Evolutionary conservation across 2,329 filamentous ascomycete species (phyloP), one percentile per base, ranked within the genome.

Genomic region (Phoma herbarum): DNA sequence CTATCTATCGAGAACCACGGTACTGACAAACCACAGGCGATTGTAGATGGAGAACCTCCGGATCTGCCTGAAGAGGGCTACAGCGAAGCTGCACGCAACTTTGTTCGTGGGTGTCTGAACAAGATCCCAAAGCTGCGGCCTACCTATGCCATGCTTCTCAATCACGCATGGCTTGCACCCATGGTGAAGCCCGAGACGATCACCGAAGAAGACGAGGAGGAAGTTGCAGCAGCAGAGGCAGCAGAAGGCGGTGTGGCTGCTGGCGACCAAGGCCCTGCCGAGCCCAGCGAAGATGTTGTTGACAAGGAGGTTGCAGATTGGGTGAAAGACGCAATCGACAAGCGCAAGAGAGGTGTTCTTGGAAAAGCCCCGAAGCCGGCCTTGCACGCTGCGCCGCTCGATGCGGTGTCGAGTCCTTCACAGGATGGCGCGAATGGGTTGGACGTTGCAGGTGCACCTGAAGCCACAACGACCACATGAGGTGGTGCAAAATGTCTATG

Each of bases 21-120:
- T 20, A 18, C 57, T 62, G 16, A 64, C 45, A 26, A 14, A 11
- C 18, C 26, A 16, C 42, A 99, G 95, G 95, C 95, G 55, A 99
- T 99, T 74, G 95, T 99, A 33, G 92, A 98, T 75, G 95, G 95
- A 49, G 93, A 97, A n/a, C 92, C 95, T 14, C 95, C 95, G 11
- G 88, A 90, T 71, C 86, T 99, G 29, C 95, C 95, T 0, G 82
- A 84, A 5, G 86, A 90, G 55, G 88, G 86, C 25, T 99, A 91
- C 76, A 95, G 93, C 0, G 85, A 90, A 55, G 84, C 86, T 6
- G 92, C 94, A 2, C 89, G 88, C 55, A 90, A 94, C 69, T 99
- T 99, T 79, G 94, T 99, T 23, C 84, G 86, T 37, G 89, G 89
- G 43, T 98, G 95, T 75, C 83, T 99, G 45, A 93, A 97, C 82